A percentile compares a stretch with the other conserved stretches of the same genome.
phyloP scores from a whole-genome alignment of 768 basidiomycete genomes.

The Tricholoma bakamatsutake region DNA sequence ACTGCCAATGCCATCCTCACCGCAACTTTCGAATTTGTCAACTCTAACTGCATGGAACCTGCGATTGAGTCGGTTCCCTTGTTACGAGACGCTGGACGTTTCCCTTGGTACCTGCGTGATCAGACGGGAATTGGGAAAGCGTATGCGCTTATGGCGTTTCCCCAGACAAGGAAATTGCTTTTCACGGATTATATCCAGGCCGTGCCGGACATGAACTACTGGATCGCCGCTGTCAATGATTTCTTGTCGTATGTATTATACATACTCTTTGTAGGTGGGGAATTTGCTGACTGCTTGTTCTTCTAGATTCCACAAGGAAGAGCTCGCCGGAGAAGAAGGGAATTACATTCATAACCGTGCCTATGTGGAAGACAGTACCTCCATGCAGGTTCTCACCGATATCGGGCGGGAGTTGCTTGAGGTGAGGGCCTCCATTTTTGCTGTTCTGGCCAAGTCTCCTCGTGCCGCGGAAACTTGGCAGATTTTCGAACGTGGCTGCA shows the following conservation, averaged over 20 bases:
- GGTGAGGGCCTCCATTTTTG: slow-evolving; percentile 4
- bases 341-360: slow-evolving; percentile 15
- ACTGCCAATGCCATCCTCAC: slow-evolving; percentile 14
- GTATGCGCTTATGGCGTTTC: slow-evolving; percentile 14
- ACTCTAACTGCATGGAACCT: slow-evolving; percentile 14
- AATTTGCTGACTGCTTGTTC: neutral
- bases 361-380: slow-evolving; percentile 5
- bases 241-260: slow-evolving; percentile 15
- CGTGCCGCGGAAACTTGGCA: slow-evolving; percentile 5
- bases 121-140: slow-evolving; percentile 13
- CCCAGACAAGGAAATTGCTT: slow-evolving; percentile 7
- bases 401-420: slow-evolving; percentile 9
- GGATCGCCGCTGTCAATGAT: slow-evolving; percentile 14
- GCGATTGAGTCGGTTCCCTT: slow-evolving; percentile 8
- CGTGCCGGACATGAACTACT: slow-evolving; percentile 17
- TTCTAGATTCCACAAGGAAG: slow-evolving; percentile 16
- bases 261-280: neutral
- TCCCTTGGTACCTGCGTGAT: slow-evolving; percentile 17
- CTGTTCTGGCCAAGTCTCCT: neutral
- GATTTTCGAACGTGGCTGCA: slow-evolving; percentile 10
- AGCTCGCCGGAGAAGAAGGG: slow-evolving; percentile 15
- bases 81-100: slow-evolving; percentile 4
- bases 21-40: slow-evolving; percentile 15
- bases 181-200: slow-evolving; percentile 15
- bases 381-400: slow-evolving; percentile 7